Evolutionary conservation across 257 asterid genomes (phyloP).

Genomic region (Solanum pinnatisectum): DNA sequence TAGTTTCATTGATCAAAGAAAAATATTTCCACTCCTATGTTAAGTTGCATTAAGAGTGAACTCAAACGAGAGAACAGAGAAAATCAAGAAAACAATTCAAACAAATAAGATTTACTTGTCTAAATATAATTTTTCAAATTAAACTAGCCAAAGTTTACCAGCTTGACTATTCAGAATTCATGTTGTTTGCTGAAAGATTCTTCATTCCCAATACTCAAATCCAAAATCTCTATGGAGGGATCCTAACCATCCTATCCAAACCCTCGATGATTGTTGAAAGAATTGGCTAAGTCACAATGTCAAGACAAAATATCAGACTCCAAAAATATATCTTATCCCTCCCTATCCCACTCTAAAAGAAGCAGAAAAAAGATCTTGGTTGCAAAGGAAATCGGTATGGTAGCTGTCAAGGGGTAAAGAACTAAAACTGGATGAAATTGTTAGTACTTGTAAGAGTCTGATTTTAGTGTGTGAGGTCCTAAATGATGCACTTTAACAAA

Average conservation of each 20-base stretch:
- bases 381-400: background rate
- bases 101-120: background rate
- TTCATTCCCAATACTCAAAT: background rate
- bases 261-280: background rate
- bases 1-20: background rate
- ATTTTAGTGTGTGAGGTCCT: conserved; percentile 10
- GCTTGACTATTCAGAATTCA: background rate
- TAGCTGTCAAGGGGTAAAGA: background rate
- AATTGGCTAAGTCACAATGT: background rate
- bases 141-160: background rate
- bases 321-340: background rate
- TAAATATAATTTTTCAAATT: background rate
- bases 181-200: background rate
- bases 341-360: background rate
- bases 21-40: background rate
- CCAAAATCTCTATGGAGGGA: background rate
- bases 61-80: background rate
- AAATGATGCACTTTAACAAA: conserved; percentile 8
- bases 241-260: background rate
- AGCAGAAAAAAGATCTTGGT: background rate
- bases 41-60: background rate
- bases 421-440: background rate
- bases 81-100: background rate
- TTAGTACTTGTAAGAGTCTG: background rate
- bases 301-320: background rate